Evolutionary conservation across 1,284 basidiomycete genomes (phyloP), one percentile per base, ranked within the genome.

Genomic region (Apiotrichum mycotoxinovorans): DNA sequence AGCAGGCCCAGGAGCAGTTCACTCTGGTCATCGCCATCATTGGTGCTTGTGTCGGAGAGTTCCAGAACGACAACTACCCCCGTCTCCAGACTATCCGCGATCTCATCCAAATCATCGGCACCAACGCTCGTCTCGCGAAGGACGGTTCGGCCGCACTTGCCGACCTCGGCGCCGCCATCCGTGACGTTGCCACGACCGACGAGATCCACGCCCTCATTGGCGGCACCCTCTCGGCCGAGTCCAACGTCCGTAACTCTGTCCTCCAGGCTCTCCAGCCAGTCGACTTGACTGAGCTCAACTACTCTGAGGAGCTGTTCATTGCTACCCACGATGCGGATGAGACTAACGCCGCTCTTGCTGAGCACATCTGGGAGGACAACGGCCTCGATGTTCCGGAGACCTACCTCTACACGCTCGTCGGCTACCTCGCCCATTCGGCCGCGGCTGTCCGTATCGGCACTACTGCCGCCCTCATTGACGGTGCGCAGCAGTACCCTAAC

Each of bases 291-390:
- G 94, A 98, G 52, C 75, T 92, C 42, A 93, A 95, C 61, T 98
- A 93, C 87, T 90, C 88, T 8, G 83, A 89, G 1, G 86, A 91
- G 72, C 77, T 99, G 0, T 93, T 91, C 86, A 83, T 98, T 38
- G 89, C 89, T 3, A 87, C 84, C 60, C 91, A 98, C 67, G 96
- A 98, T 62, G 84, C 84, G 8, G 95, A 98, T 71, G 90, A 92
- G 65, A 90, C 95, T 69, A 97, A 96, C 64, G 86, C 87, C 0
- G 82, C 87, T 44, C 79, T 98, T 40, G 94, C 94, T 10, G 79
- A 80, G 27, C 85, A 87, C 66, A 75, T 93, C 14, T 98, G 94
- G 95, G 93, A 96, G 57, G 96, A 98, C 68, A 98, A 98, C 66
- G 94, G 90, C 14, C 77, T 98, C 37, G 92, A 98, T 68, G 85